phyloP scores from a whole-genome alignment of 1,284 basidiomycete genomes.

The Boletus mariae region DNA sequence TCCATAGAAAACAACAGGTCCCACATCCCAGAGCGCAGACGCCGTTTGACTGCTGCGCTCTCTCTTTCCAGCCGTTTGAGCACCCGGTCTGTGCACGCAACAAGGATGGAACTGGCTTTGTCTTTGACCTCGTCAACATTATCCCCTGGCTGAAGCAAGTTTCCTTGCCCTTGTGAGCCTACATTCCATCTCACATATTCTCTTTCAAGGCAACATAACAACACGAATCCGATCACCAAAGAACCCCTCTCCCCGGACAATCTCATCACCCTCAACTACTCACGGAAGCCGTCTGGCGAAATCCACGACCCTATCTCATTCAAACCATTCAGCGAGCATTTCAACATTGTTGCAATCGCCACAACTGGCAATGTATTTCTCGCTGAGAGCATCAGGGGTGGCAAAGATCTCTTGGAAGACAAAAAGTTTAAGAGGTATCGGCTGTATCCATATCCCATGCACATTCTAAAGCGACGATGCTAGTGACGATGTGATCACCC shows the following conservation, averaged over 20 bases:
- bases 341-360: conserved; percentile 86
- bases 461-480: conserved; percentile 1
- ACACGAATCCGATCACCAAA: conserved; percentile 84
- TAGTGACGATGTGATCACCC: conserved; percentile 86
- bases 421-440: conserved; percentile 77
- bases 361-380: conserved; percentile 91
- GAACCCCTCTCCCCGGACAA: conserved; percentile 74
- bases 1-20: conserved; percentile 60
- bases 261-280: conserved; percentile 88
- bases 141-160: conserved; percentile 90
- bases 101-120: conserved; percentile 70
- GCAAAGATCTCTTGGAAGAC: conserved; percentile 84
- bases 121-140: conserved; percentile 88
- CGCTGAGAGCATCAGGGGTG: conserved; percentile 85
- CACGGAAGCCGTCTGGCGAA: conserved; percentile 73
- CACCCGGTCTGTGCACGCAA: conserved; percentile 88
- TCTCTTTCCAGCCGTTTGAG: conserved; percentile 88
- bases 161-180: conserved; percentile 9
- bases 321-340: conserved; percentile 89
- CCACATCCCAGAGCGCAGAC: conserved; percentile 60
- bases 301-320: conserved; percentile 91
- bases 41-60: conserved; percentile 88
- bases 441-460: not conserved
- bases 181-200: conserved; percentile 16
- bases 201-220: conserved; percentile 62